Percentiles rank a stretch among this genome's conserved stretches.
Evolutionary conservation across 2,329 filamentous ascomycete species (phyloP).

Genomic region (Pleoardoris graminearum): DNA sequence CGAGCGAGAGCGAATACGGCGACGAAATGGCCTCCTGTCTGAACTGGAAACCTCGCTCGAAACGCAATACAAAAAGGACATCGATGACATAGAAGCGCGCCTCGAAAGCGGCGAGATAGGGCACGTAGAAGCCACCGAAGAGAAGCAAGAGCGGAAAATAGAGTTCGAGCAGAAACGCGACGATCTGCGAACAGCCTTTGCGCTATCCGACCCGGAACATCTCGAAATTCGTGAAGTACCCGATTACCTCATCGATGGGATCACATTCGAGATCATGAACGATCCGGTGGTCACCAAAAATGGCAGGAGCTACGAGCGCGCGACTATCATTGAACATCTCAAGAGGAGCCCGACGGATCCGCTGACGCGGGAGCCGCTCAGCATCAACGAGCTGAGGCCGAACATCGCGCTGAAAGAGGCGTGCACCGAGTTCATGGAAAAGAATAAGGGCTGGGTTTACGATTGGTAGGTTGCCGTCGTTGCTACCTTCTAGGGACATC

Average conservation of each 20-base stretch:
- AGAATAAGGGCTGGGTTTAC: constrained; percentile 84
- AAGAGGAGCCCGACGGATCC: constrained; percentile 77
- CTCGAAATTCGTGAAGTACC: constrained; percentile 61
- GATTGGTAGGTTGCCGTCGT: constrained; percentile 67
- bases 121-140: constrained; percentile 51
- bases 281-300: constrained; percentile 75
- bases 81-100: constrained; percentile 46
- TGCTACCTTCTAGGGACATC: constrained; percentile 19
- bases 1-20: constrained; percentile 64
- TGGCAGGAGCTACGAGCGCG: constrained; percentile 87
- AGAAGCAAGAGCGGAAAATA: constrained; percentile 51
- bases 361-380: constrained; percentile 75
- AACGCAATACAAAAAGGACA: constrained; percentile 36
- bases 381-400: constrained; percentile 70
- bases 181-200: constrained; percentile 52
- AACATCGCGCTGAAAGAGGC: constrained; percentile 82
- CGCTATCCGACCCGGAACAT: constrained; percentile 51
- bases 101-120: constrained; percentile 45
- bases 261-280: constrained; percentile 73
- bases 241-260: constrained; percentile 77
- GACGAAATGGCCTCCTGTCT: constrained; percentile 61
- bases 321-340: constrained; percentile 83
- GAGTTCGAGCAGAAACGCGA: constrained; percentile 48
- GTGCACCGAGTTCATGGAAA: constrained; percentile 79
- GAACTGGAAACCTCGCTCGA: constrained; percentile 58